Evolutionary conservation across 2,329 filamentous ascomycete species (phyloP).

Genomic region (Fusarium chaquense): DNA sequence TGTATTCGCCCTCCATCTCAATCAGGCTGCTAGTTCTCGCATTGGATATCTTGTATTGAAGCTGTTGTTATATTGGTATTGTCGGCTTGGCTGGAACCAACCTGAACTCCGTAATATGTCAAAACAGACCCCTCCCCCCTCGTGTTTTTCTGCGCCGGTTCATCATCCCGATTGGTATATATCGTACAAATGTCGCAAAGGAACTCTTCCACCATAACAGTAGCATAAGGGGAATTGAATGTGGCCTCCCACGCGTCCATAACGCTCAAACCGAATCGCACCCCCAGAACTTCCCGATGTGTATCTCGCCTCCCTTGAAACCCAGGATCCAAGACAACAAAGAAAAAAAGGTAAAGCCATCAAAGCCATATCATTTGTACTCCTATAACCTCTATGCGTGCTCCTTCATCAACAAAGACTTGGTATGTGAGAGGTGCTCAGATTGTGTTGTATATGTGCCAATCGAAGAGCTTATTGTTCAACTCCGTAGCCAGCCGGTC

Average conservation of each 20-base stretch:
- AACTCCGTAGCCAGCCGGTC: slow-evolving; percentile 40
- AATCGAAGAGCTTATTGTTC: slow-evolving; percentile 33
- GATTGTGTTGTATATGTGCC: slow-evolving; percentile 35
- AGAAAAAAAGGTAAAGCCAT: slow-evolving; percentile 32
- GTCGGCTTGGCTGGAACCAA: slow-evolving; percentile 21
- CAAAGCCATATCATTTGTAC: slow-evolving; percentile 40
- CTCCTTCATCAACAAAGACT: slow-evolving; percentile 42
- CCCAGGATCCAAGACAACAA: slow-evolving; percentile 18
- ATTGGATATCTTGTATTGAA: slow-evolving; percentile 7
- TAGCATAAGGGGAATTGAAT: slow-evolving; percentile 13
- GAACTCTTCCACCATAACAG: slow-evolving; percentile 4
- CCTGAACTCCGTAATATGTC: slow-evolving; percentile 23
- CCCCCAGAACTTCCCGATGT: slow-evolving; percentile 12
- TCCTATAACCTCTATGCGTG: slow-evolving; percentile 48
- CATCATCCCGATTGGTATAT: slow-evolving; percentile 41
- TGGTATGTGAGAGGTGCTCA: slow-evolving; percentile 39
- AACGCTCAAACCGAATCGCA: slow-evolving; percentile 4
- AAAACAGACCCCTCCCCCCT: slow-evolving; percentile 24
- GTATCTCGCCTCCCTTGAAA: slow-evolving; percentile 11
- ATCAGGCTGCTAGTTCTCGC: not conserved
- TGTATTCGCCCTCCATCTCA: not conserved
- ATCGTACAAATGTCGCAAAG: slow-evolving; percentile 37
- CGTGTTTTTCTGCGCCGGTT: slow-evolving; percentile 40
- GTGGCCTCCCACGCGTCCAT: slow-evolving; percentile 9
- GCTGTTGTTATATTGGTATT: slow-evolving; percentile 17